phyloP scores from a whole-genome alignment of 768 basidiomycete genomes.

The Sporobolomyces roseus region DNA sequence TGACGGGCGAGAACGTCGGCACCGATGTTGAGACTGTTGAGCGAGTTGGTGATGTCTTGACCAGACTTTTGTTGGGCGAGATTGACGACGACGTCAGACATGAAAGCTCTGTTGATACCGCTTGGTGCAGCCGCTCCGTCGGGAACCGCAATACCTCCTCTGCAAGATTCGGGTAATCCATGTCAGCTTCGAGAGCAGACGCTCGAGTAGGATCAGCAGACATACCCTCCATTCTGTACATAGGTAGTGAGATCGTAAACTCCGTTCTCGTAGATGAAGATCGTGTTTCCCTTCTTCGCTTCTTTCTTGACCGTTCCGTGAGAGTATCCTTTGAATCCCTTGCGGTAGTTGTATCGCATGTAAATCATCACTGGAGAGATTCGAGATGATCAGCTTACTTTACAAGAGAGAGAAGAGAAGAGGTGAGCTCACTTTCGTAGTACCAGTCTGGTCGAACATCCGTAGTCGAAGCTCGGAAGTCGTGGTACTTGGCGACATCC shows the following conservation, averaged over 20 bases:
- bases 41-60: constrained; percentile 70
- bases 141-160: constrained; percentile 46
- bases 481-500: constrained; percentile 78
- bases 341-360: constrained; percentile 83
- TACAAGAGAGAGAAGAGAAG: neutral
- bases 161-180: too few species aligned
- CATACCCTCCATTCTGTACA: constrained; percentile 57
- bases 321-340: constrained; percentile 82
- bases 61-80: constrained; percentile 75
- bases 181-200: too few species aligned
- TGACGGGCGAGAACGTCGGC: constrained; percentile 63
- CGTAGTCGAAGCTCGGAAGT: constrained; percentile 82
- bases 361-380: constrained; percentile 59
- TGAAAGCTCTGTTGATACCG: constrained; percentile 60
- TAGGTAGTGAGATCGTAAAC: constrained; percentile 86
- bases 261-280: constrained; percentile 80
- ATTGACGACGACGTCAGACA: constrained; percentile 64
- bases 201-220: too few species aligned
- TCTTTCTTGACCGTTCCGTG: constrained; percentile 59
- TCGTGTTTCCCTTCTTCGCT: constrained; percentile 53
- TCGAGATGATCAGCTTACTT: neutral
- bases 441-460: constrained; percentile 98
- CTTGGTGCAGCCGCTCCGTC: constrained; percentile 43
- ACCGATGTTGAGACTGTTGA: constrained; percentile 64
- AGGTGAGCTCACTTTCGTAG: constrained; percentile 57